phyloP scores from a whole-genome alignment of 2,329 filamentous ascomycete species.

The Aplosporella prunicola region DNA sequence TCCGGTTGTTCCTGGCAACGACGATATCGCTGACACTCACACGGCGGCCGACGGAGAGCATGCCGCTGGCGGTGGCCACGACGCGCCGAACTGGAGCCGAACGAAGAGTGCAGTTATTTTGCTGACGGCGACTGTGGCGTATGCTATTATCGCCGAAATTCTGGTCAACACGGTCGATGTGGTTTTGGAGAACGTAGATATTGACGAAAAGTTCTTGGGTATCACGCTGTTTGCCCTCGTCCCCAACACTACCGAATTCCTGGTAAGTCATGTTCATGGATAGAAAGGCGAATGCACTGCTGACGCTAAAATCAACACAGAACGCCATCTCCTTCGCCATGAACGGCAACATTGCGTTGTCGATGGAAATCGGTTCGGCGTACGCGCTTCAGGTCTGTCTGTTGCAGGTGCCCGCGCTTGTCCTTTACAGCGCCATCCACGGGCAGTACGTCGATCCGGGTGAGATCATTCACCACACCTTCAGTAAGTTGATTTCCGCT shows the following conservation, averaged over 20 bases:
- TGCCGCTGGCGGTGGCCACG: slow-evolving; percentile 62
- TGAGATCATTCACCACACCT: slow-evolving; percentile 54
- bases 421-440: slow-evolving; percentile 79
- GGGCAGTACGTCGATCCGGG: slow-evolving; percentile 46
- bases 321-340: slow-evolving; percentile 99
- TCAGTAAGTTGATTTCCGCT: slow-evolving; percentile 41
- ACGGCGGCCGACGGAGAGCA: slow-evolving; percentile 17
- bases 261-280: slow-evolving; percentile 49
- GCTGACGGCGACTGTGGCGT: slow-evolving; percentile 78
- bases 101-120: slow-evolving; percentile 84
- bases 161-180: slow-evolving; percentile 94
- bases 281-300: background rate
- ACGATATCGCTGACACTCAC: slow-evolving; percentile 35
- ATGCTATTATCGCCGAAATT: slow-evolving; percentile 96
- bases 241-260: slow-evolving; percentile 94
- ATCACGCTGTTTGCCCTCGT: slow-evolving; percentile 95
- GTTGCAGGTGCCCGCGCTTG: slow-evolving; percentile 84
- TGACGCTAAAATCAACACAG: slow-evolving; percentile 33
- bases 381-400: slow-evolving; percentile 95
- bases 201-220: slow-evolving; percentile 95
- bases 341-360: slow-evolving; percentile 97
- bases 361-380: slow-evolving; percentile 97
- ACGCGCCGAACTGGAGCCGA: slow-evolving; percentile 97
- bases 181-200: slow-evolving; percentile 79
- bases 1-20: slow-evolving; percentile 35